Evolutionary conservation across 139 green algal genomes (phyloP).

Genomic region (Trebouxia sp.): DNA sequence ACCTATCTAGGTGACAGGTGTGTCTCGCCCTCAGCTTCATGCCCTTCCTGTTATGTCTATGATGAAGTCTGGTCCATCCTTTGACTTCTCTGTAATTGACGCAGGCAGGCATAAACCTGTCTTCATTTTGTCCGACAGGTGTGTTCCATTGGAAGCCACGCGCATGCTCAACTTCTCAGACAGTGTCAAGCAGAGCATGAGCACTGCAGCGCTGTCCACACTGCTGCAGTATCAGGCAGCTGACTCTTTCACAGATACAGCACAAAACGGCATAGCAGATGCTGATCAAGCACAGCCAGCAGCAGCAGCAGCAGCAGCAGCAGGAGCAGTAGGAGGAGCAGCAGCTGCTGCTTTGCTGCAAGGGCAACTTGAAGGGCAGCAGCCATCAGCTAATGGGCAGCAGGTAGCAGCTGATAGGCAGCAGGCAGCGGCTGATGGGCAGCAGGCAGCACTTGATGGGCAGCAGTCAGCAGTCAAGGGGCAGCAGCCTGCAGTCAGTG

Average conservation of each 20-base stretch:
- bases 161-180: constrained; percentile 58
- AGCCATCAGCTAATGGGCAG: background rate
- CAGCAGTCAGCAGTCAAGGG: too few relatives aligned
- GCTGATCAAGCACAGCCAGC: constrained; percentile 4
- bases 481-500: background rate
- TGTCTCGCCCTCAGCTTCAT: too few relatives aligned
- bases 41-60: too few relatives aligned
- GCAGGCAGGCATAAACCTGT: too few relatives aligned
- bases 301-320: constrained; percentile 28
- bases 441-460: background rate
- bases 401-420: background rate
- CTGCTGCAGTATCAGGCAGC: constrained; percentile 34
- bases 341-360: background rate
- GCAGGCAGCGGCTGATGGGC: background rate
- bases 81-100: too few relatives aligned
- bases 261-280: background rate
- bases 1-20: constrained; percentile 40
- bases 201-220: constrained; percentile 39
- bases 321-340: background rate
- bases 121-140: too few relatives aligned
- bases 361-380: background rate
- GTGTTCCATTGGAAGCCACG: constrained; percentile 24
- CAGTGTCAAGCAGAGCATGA: constrained; percentile 31
- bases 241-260: background rate
- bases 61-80: too few relatives aligned